Conservation (phyloP, 345 rosid species). For the Euphorbia pulcherrima region DNA sequence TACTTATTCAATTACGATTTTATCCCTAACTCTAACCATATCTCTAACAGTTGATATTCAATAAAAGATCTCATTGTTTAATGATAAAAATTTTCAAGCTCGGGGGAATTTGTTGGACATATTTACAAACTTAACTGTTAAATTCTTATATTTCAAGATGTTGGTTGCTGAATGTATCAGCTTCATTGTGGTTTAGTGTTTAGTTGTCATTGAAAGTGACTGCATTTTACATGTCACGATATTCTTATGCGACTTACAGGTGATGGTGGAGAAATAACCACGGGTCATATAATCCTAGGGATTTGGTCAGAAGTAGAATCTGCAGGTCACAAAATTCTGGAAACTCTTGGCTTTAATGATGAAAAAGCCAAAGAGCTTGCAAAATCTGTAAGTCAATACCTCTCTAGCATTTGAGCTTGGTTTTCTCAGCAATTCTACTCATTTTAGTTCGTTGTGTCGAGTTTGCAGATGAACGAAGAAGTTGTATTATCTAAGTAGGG, state of each 20-base stretch:
- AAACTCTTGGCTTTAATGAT: slow-evolving; percentile 61
- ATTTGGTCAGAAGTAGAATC: slow-evolving; percentile 76
- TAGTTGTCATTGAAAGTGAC: background rate
- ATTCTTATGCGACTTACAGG: slow-evolving; percentile 39
- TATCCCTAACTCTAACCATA: too few species aligned
- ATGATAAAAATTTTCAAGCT: background rate
- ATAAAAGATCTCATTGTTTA: background rate
- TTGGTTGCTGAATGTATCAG: background rate
- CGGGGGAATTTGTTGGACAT: slow-evolving; percentile 1
- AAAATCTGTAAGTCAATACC: slow-evolving; percentile 48
- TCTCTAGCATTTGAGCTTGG: background rate
- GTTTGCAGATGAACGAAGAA: slow-evolving; percentile 61
- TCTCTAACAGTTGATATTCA: background rate
- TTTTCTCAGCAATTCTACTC: background rate
- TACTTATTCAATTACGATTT: too few species aligned
- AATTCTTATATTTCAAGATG: background rate
- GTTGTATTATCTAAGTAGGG: slow-evolving; percentile 39
- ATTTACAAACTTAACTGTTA: too few species aligned
- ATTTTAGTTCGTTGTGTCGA: slow-evolving; percentile 16
- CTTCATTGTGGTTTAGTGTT: background rate
- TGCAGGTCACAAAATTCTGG: slow-evolving; percentile 68
- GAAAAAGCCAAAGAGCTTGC: slow-evolving; percentile 73
- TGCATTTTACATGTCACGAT: background rate
- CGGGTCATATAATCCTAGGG: slow-evolving; percentile 69
- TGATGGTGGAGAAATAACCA: slow-evolving; percentile 70